These are phyloP conservation scores for Nicotiana paniculata DNA, from an alignment of 257 asterid genomes.

Conservation along the genomic window DNA sequence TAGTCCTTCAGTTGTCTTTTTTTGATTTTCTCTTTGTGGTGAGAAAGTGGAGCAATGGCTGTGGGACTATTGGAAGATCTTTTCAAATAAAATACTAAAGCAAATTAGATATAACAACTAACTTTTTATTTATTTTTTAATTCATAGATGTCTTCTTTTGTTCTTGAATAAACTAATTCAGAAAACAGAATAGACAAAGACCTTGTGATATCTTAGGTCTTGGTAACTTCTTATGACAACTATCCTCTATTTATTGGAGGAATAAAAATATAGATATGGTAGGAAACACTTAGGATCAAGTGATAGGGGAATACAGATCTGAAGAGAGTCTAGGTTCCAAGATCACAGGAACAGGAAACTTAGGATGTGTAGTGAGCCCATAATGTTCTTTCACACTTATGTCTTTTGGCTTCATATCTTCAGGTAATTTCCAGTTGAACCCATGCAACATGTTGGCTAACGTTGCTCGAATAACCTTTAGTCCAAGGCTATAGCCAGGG, in stretches of 20 bases:
- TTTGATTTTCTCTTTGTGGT: background rate
- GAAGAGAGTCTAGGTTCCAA: conserved; percentile 26
- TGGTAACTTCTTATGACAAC: background rate
- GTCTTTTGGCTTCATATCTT: conserved; percentile 23
- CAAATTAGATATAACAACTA: background rate
- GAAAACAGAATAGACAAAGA: background rate
- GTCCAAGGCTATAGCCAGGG: conserved; percentile 19
- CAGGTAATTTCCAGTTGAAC: conserved; percentile 22
- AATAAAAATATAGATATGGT: background rate
- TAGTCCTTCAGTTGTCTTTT: background rate
- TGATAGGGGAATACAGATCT: conserved; percentile 15
- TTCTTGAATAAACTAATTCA: background rate
- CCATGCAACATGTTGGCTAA: conserved; percentile 34
- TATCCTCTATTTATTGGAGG: background rate
- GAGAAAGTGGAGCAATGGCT: background rate
- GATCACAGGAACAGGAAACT: conserved; percentile 13
- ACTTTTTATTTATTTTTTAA: background rate
- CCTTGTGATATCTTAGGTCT: background rate
- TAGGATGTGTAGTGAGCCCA: conserved; percentile 24
- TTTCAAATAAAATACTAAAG: background rate
- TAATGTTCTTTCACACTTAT: conserved; percentile 25
- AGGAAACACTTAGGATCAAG: background rate
- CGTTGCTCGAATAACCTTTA: conserved; percentile 17
- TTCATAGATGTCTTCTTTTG: background rate
- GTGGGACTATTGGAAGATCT: background rate